These are phyloP conservation scores for Botryotinia globosa DNA, from an alignment of 2,329 filamentous ascomycete species.

Conservation along the genomic window DNA sequence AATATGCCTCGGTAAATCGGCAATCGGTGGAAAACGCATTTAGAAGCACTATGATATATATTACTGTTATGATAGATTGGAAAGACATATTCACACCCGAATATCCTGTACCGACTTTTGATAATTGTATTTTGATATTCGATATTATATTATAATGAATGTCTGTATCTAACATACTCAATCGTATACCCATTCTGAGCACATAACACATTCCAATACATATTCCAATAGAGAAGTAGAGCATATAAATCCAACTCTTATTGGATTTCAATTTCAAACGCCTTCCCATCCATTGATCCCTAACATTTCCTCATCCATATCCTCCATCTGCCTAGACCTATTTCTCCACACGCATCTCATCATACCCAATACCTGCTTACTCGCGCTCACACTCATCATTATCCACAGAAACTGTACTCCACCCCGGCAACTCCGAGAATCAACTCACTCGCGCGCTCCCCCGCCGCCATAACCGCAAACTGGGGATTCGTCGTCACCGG, in stretches of 20 bases:
- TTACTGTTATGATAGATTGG: neutral
- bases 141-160: neutral
- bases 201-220: neutral
- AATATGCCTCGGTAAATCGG: no score
- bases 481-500: slow-evolving; percentile 54
- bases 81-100: neutral
- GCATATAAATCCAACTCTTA: neutral
- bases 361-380: neutral
- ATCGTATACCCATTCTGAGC: neutral
- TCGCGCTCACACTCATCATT: neutral
- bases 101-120: neutral
- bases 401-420: neutral
- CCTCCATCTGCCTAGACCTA: neutral
- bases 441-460: slow-evolving; percentile 50
- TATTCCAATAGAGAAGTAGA: neutral
- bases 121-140: neutral
- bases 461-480: slow-evolving; percentile 54
- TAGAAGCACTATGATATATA: neutral
- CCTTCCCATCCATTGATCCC: neutral
- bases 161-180: neutral
- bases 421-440: slow-evolving; percentile 38
- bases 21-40: neutral
- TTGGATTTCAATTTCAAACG: neutral
- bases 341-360: neutral
- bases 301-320: neutral